Evolutionary conservation across 1,139 yeast genomes (phyloP).

Genomic region (Williopsis jadinii): DNA sequence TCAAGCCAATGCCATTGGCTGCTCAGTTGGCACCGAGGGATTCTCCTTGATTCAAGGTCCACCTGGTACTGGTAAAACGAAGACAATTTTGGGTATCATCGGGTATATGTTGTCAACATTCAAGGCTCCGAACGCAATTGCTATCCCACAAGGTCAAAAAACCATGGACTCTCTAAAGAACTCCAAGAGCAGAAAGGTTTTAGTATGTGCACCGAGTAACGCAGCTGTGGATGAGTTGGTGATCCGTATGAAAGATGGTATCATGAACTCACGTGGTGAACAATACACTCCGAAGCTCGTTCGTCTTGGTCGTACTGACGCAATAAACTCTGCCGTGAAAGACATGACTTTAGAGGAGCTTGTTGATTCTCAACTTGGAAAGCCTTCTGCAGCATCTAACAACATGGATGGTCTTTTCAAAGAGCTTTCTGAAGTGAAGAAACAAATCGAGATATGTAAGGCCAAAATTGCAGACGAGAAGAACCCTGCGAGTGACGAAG

Average conservation of each 20-base stretch:
- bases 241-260: slow-evolving; percentile 74
- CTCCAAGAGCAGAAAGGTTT: slow-evolving; percentile 43
- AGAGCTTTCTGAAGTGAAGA: slow-evolving; percentile 29
- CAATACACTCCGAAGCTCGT: slow-evolving; percentile 62
- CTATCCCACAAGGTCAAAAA: slow-evolving; percentile 15
- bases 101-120: slow-evolving; percentile 61
- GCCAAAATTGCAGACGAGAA: slow-evolving; percentile 26
- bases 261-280: slow-evolving; percentile 51
- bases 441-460: slow-evolving; percentile 40
- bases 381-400: slow-evolving; percentile 25
- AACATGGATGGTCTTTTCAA: slow-evolving; percentile 26
- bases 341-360: slow-evolving; percentile 84
- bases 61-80: slow-evolving; percentile 98
- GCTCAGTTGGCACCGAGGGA: slow-evolving; percentile 62
- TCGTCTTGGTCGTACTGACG: slow-evolving; percentile 89
- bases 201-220: slow-evolving; percentile 97
- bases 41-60: slow-evolving; percentile 95
- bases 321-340: slow-evolving; percentile 73
- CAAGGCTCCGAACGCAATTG: slow-evolving; percentile 23
- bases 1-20: slow-evolving; percentile 83
- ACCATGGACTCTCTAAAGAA: not conserved
- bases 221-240: slow-evolving; percentile 98
- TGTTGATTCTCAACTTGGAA: slow-evolving; percentile 60
- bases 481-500: slow-evolving; percentile 10
- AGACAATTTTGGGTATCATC: slow-evolving; percentile 86